Evolutionary conservation across 345 rosid species (phyloP), one percentile per base, ranked within the genome.

Genomic region (Punica granatum): DNA sequence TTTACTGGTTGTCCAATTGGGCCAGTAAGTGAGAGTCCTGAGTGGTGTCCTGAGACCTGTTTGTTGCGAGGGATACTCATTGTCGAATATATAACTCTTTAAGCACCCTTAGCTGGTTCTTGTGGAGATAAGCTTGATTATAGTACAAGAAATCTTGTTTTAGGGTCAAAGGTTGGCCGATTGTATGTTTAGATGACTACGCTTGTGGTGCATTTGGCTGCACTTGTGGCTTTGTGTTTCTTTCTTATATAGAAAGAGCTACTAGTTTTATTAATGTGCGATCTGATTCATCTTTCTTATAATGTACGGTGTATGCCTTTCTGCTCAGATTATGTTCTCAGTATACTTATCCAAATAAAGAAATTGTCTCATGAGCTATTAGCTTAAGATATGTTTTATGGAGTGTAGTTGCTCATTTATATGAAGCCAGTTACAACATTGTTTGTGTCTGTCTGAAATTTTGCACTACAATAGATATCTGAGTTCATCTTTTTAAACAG

Each of bases 401-500:
- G n/a, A 46, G 13, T 46, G 51, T 19, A 15, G 6, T n/a, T 43
- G 58, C 28, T 0, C 4, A n/a, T 21, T 33, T 36, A 37, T 31
- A 19, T 21, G 42, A 66, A 66, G 60, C 41, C 32, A 66, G 43
- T n/a, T 25, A 5, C 30, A 21, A 48, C 51, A 15, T 21, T 64
- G 37, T 10, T 51, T 16, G 33, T 31, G 21, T 36, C 7, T 25
- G n/a, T 36, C 6, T 63, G 14, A 37, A 31, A 36, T 23, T 35
- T 19, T 36, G 48, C 18, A 13, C 34, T 56, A 14, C 61, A 37
- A 13, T 25, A 25, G 30, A 1, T 18, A 19, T 18, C 26, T 49
- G 25, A 4, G 18, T 28, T 4, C 21, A 67, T 8, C 61, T 64
- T 25, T 58, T 61, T 46, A 60, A 53, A 66, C 41, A 84, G 86